Base-by-base conservation (phyloP, 1,139 yeast species). In the Candida pseudoviswanathii region DNA sequence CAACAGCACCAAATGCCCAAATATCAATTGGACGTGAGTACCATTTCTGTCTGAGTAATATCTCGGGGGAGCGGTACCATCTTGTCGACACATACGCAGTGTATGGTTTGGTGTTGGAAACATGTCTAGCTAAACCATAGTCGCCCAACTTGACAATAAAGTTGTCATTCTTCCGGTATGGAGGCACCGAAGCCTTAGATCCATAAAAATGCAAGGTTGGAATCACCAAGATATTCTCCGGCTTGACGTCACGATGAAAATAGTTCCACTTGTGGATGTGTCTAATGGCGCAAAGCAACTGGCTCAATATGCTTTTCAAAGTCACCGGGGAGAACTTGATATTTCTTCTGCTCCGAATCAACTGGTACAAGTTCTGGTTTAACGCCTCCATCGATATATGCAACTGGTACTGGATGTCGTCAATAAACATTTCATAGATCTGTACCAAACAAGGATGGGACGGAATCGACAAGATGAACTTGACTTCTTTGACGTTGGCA, bases 61-160 rank as follows among this genome's bases (percentile, higher is more conserved):
- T 86, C 66, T 94, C 99, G 0, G 99, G 99, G 0, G 97, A 85
- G 53, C 99, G 76, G 65, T 94, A 94, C 98, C 98, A 94, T 59
- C 99, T 79, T 0, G 98, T 94, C 0, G 97, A 88, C 5, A 94
- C 95, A 60, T 94, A 94, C 0, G 88, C 82, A 0, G 96, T 86
- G 62, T 81, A 89, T 0, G 84, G 81, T 47, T 76, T 78, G 30
- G 63, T 62, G 59, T 82, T 80, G 42, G 74, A 70, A 11, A 81
- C 70, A 55, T 81, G 83, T 55, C 97, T 80, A 10, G 97, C 89
- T 47, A 92, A 77, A 0, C 99, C 98, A 66, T 89, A 94, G 66
- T 94, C 99, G 2, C 96, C 96, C 44, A 94, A 70, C 65, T 94
- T 94, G 27, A 91, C 81, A 7, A 85, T 78, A 58, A 84, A 86